phyloP scores from a whole-genome alignment of 345 rosid species.

The Murraya koenigii region DNA sequence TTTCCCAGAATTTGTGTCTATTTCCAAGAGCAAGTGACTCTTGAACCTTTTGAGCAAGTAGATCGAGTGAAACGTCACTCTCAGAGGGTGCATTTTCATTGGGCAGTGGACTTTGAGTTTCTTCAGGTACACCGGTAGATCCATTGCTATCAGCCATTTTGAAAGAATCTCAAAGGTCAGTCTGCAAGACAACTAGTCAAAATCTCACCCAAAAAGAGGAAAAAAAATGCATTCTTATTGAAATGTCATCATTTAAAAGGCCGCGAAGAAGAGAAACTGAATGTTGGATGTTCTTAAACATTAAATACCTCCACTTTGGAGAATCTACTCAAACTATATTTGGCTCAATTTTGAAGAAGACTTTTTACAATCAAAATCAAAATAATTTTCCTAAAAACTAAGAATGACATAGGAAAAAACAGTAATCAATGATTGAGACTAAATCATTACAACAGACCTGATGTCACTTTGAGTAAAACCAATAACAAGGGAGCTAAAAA shows the following conservation, averaged over 20 bases:
- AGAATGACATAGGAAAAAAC: not conserved
- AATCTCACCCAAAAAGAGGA: too few species aligned
- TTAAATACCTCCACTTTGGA: not conserved
- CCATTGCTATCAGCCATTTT: conserved; percentile 2
- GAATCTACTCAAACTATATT: not conserved
- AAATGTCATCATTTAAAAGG: not conserved
- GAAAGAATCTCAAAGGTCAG: not conserved
- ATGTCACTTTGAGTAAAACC: not conserved
- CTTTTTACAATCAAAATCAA: not conserved
- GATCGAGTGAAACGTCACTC: conserved; percentile 24
- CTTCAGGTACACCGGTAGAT: not conserved
- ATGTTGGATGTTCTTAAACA: not conserved
- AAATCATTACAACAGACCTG: not conserved
- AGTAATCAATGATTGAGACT: not conserved
- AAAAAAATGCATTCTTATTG: not conserved
- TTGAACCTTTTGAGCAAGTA: conserved; percentile 32
- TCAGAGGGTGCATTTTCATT: conserved; percentile 15
- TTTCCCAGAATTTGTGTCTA: conserved; percentile 55
- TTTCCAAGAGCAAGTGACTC: conserved; percentile 34
- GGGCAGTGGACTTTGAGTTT: not conserved
- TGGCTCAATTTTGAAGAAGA: not conserved
- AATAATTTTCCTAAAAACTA: not conserved
- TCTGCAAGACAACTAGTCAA: conserved; percentile 17
- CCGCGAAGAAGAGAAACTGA: not conserved
- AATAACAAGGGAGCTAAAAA: not conserved